These are phyloP conservation scores for Pyropia haitanensis DNA, from an alignment of 23 red algal species.

Conservation along the genomic window DNA sequence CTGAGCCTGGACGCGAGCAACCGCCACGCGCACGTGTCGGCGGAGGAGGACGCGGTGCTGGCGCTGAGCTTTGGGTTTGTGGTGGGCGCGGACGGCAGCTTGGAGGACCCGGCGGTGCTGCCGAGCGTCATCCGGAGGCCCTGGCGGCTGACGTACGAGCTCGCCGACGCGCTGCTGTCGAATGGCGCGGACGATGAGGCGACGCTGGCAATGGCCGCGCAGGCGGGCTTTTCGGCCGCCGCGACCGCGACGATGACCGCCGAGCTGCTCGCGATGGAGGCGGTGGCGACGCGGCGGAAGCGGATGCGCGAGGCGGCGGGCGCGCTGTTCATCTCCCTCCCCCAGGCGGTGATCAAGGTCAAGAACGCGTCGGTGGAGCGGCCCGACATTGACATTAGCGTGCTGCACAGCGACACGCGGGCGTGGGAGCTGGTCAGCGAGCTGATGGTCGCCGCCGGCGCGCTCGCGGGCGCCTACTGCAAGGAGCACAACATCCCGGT, in stretches of 20 bases:
- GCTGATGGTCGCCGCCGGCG: constrained; percentile 73
- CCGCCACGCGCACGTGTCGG: background rate
- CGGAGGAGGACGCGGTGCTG: background rate
- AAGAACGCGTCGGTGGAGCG: constrained; percentile 8
- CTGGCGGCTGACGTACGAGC: constrained; percentile 40
- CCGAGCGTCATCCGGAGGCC: constrained; percentile 28
- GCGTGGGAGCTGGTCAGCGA: constrained; percentile 51
- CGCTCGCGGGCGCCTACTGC: constrained; percentile 24
- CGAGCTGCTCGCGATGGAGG: constrained; percentile 1
- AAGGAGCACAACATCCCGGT: constrained; percentile 20
- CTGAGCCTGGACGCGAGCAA: constrained; percentile 39
- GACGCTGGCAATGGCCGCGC: background rate
- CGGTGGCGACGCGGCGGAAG: constrained; percentile 17
- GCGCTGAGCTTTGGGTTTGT: constrained; percentile 68
- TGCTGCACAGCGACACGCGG: constrained; percentile 5
- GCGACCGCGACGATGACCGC: background rate
- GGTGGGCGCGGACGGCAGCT: constrained; percentile 30
- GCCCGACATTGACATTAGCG: constrained; percentile 9
- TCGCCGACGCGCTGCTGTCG: constrained; percentile 12
- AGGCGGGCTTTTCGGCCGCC: background rate
- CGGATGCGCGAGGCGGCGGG: constrained; percentile 45
- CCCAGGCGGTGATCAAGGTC: constrained; percentile 28
- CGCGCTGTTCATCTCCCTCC: constrained; percentile 33
- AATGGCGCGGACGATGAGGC: constrained; percentile 2
- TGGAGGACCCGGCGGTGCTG: constrained; percentile 21